Conservation (phyloP, 169 alveolate species). For the Cryptosporidium sp. region DNA sequence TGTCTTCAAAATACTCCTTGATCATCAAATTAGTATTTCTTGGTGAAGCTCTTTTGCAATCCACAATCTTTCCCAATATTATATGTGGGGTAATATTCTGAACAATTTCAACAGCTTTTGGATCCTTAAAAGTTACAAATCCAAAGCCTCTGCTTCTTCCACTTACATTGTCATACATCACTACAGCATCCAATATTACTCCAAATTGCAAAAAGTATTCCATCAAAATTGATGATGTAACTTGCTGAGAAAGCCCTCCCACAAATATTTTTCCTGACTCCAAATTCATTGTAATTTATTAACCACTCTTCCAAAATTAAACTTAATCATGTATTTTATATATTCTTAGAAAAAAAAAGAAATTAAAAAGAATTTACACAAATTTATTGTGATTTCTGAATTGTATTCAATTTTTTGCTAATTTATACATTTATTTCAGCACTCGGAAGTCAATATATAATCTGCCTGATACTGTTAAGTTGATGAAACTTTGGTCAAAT, state of each 20-base stretch:
- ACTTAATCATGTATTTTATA: background rate
- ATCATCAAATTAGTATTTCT: conserved; percentile 26
- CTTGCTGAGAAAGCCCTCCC: conserved; percentile 81
- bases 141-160: conserved; percentile 86
- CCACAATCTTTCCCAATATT: conserved; percentile 79
- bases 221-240: conserved; percentile 75
- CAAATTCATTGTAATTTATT: background rate
- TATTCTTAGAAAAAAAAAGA: background rate
- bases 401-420: background rate
- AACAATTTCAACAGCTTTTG: conserved; percentile 63
- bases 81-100: conserved; percentile 50
- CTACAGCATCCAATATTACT: conserved; percentile 78
- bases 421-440: background rate
- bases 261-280: conserved; percentile 79
- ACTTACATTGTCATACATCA: conserved; percentile 82
- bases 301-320: background rate
- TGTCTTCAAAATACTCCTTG: conserved; percentile 1
- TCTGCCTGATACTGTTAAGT: background rate
- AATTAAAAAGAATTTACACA: background rate
- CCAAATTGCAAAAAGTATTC: conserved; percentile 79
- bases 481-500: background rate
- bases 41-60: conserved; percentile 80
- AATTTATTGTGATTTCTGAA: background rate
- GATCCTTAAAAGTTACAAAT: conserved; percentile 79
- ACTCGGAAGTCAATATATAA: background rate